Evolutionary conservation across 768 basidiomycete genomes (phyloP).

Genomic region (Agaricus sinodeliciosus): DNA sequence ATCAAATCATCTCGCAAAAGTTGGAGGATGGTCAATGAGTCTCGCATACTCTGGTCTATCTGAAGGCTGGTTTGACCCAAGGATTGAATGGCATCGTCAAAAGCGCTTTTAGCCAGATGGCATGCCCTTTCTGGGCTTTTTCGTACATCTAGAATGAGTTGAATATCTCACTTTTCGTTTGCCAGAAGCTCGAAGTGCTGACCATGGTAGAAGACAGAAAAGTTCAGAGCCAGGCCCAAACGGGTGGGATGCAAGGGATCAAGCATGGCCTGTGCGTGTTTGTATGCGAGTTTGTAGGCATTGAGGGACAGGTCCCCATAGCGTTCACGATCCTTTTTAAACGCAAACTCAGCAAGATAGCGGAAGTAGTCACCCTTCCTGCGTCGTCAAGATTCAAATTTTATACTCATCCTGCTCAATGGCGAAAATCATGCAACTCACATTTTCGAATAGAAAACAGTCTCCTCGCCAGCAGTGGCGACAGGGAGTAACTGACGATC

Average conservation of each 20-base stretch:
- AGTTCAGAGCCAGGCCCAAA: conserved; percentile 84
- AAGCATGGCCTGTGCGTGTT: conserved; percentile 71
- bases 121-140: conserved; percentile 83
- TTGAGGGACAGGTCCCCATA: conserved; percentile 74
- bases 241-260: conserved; percentile 80
- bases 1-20: conserved; percentile 80
- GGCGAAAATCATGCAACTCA: conserved; percentile 24
- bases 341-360: conserved; percentile 83
- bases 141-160: conserved; percentile 49
- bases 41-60: conserved; percentile 40
- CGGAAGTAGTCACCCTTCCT: conserved; percentile 79
- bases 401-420: not conserved
- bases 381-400: not conserved
- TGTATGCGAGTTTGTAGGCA: conserved; percentile 81
- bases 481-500: conserved; percentile 38
- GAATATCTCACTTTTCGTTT: not conserved
- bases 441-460: conserved; percentile 90
- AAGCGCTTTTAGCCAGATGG: conserved; percentile 86
- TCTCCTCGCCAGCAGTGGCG: conserved; percentile 73
- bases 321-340: conserved; percentile 57
- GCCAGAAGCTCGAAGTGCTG: conserved; percentile 1
- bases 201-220: conserved; percentile 88
- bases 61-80: conserved; percentile 36
- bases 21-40: conserved; percentile 81
- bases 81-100: conserved; percentile 81